These are phyloP conservation scores for Cercospora sp. DNA, from an alignment of 2,329 filamentous ascomycete species.

Conservation along the genomic window DNA sequence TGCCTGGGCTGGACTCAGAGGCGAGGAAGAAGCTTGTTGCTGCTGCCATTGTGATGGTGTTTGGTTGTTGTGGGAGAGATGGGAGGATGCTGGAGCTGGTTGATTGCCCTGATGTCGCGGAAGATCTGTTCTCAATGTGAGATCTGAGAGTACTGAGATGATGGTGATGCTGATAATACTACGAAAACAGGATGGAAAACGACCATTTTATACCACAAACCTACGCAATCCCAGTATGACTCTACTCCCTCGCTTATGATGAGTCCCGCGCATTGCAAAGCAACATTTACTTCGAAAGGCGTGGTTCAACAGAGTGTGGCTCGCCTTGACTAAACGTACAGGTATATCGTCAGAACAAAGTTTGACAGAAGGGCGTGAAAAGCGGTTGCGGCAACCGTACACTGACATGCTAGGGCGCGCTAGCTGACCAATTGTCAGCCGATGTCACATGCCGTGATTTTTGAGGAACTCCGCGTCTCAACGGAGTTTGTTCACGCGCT, in stretches of 20 bases:
- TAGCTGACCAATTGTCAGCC: not conserved
- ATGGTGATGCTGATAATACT: conserved; percentile 1
- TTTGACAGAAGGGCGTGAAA: conserved; percentile 5
- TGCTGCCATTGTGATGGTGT: conserved; percentile 8
- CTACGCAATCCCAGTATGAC: not conserved
- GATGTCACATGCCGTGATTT: conserved; percentile 6
- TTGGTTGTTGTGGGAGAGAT: not conserved
- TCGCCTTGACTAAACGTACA: conserved; percentile 17
- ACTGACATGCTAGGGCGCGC: not conserved
- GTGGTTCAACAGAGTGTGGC: conserved; percentile 8
- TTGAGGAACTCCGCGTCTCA: not conserved
- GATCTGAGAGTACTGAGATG: not conserved
- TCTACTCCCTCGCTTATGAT: not conserved
- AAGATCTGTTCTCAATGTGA: not conserved
- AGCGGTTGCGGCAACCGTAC: conserved; percentile 6
- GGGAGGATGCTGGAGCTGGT: not conserved
- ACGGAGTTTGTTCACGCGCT: not conserved
- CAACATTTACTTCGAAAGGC: conserved; percentile 11
- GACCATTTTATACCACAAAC: conserved; percentile 6
- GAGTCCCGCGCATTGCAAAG: conserved; percentile 9
- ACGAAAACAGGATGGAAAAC: not conserved
- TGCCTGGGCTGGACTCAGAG: conserved; percentile 1
- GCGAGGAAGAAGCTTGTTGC: conserved; percentile 12
- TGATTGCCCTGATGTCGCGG: not conserved
- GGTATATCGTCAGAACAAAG: conserved; percentile 1